Conservation (phyloP, 257 asterid genomes). For the Capsicum rhomboideum region DNA sequence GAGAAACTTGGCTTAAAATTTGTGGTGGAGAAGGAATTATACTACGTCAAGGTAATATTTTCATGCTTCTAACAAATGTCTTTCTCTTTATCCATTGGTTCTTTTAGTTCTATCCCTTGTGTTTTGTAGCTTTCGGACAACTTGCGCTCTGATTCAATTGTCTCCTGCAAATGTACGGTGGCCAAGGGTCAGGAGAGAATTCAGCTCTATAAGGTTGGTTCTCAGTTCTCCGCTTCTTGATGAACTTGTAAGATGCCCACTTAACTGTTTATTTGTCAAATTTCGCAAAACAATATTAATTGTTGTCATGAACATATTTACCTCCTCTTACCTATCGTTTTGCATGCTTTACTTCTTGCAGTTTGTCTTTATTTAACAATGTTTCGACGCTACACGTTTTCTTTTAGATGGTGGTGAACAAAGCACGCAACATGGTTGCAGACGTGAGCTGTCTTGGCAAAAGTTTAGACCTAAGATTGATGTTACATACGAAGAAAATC, state of each 20-base stretch:
- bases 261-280: background rate
- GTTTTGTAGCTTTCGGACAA: constrained; percentile 29
- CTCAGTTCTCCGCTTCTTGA: background rate
- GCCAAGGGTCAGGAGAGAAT: constrained; percentile 17
- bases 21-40: constrained; percentile 28
- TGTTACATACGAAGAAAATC: constrained; percentile 32
- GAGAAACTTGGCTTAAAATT: constrained; percentile 16
- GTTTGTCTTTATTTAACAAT: background rate
- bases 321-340: background rate
- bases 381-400: background rate
- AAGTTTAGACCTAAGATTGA: constrained; percentile 40
- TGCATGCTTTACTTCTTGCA: background rate
- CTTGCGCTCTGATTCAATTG: constrained; percentile 24
- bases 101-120: background rate
- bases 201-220: constrained; percentile 37
- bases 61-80: background rate
- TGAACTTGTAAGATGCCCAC: background rate
- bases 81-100: background rate
- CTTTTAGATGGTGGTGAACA: constrained; percentile 30
- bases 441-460: constrained; percentile 41
- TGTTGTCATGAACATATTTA: background rate
- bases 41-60: constrained; percentile 26
- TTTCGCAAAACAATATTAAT: background rate
- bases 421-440: constrained; percentile 34
- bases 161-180: constrained; percentile 39